Percentiles rank a stretch among this genome's conserved stretches.
These are phyloP conservation scores for Microsporum canis DNA, from an alignment of 2,329 filamentous ascomycete genomes.

Conservation along the genomic window DNA sequence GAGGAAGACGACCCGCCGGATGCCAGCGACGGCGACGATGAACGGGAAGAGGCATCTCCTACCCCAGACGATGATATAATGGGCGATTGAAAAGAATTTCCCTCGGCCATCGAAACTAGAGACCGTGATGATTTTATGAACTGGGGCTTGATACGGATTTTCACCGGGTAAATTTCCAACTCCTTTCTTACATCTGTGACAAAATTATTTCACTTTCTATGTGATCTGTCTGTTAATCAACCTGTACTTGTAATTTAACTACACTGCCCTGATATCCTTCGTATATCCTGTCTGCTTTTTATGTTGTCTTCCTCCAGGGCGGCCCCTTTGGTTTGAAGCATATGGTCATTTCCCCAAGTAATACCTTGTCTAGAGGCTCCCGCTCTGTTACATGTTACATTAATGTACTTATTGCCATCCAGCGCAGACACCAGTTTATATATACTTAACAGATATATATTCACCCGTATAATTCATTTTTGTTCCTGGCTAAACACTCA, in stretches of 20 bases:
- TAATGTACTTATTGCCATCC: not conserved
- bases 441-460: not conserved
- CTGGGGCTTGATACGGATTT: not conserved
- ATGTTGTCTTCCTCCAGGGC: not conserved
- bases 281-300: not conserved
- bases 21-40: conserved; percentile 12
- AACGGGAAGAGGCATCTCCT: conserved; percentile 9
- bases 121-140: conserved; percentile 4
- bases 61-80: conserved; percentile 32
- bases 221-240: not conserved
- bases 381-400: not conserved
- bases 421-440: not conserved
- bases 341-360: not conserved
- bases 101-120: not conserved
- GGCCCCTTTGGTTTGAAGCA: not conserved
- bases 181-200: not conserved
- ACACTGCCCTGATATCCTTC: not conserved
- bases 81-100: conserved; percentile 27
- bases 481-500: not conserved
- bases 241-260: not conserved
- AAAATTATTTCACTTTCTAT: not conserved
- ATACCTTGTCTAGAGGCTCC: not conserved
- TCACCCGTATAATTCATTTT: not conserved
- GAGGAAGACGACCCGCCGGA: conserved; percentile 22
- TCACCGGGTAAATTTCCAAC: not conserved